Conservation (phyloP, 1,284 basidiomycete species). For the Rhizopogon parksii region DNA sequence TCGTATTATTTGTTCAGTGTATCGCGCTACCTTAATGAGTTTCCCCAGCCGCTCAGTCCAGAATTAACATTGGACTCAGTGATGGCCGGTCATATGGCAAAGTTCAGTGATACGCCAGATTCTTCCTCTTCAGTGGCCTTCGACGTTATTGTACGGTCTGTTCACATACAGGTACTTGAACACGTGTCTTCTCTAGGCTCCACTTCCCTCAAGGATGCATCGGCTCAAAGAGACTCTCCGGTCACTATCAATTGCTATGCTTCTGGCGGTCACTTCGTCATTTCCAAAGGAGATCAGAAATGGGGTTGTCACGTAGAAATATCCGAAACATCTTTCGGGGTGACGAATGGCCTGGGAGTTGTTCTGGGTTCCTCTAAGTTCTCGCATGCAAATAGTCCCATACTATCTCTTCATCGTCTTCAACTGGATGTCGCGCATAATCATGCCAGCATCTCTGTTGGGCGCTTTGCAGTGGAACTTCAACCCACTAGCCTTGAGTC, state of each 20-base stretch:
- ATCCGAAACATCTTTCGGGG: background rate
- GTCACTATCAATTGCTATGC: background rate
- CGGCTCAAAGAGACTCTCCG: background rate
- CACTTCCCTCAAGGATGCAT: background rate
- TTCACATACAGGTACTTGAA: conserved; percentile 21
- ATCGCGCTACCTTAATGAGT: background rate
- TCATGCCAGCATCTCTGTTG: conserved; percentile 17
- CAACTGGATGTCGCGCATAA: background rate
- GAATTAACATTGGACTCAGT: conserved; percentile 45
- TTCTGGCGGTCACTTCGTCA: background rate
- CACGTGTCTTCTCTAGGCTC: conserved; percentile 7
- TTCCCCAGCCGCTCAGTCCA: conserved; percentile 31
- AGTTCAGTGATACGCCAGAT: conserved; percentile 18
- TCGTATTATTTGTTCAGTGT: background rate
- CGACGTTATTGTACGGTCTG: conserved; percentile 22
- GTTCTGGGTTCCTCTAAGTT: background rate
- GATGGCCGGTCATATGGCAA: conserved; percentile 33
- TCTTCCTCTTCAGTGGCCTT: conserved; percentile 8
- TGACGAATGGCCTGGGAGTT: background rate
- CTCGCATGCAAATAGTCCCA: background rate
- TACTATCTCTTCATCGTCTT: conserved; percentile 1
- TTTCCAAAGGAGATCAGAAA: background rate
- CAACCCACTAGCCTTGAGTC: conserved; percentile 43
- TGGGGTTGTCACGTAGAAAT: conserved; percentile 1
- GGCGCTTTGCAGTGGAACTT: conserved; percentile 28